A percentile compares a stretch with the other conserved stretches of the same genome.
These are phyloP conservation scores for Alternaria incomplexa DNA, from an alignment of 2,329 filamentous ascomycete genomes.

Conservation along the genomic window DNA sequence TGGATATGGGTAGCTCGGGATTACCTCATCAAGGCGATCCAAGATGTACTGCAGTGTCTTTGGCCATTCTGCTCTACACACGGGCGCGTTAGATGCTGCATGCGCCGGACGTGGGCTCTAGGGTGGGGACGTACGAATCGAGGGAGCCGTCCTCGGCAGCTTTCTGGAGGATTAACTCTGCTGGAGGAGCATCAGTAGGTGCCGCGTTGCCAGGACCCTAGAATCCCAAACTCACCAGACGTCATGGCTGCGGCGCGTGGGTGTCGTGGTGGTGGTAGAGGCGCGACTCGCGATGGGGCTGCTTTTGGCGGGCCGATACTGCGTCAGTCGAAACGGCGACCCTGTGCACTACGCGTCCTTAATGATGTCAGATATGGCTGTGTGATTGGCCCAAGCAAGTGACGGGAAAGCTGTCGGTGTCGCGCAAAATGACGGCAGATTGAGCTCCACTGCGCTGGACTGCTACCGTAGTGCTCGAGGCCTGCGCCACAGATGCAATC, in stretches of 20 bases:
- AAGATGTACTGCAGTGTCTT: conserved; percentile 69
- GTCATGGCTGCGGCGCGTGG: conserved; percentile 22
- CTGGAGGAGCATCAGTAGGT: conserved; percentile 26
- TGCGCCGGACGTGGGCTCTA: background rate
- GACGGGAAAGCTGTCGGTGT: background rate
- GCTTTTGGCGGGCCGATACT: background rate
- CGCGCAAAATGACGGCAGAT: conserved; percentile 13
- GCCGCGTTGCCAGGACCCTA: background rate
- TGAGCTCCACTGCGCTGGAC: background rate
- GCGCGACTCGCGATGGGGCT: conserved; percentile 5
- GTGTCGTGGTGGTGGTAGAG: background rate
- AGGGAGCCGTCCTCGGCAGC: conserved; percentile 65
- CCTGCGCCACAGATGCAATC: conserved; percentile 9
- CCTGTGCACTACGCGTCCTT: conserved; percentile 1
- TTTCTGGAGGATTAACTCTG: conserved; percentile 60
- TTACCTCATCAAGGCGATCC: conserved; percentile 70
- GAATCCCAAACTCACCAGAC: conserved; percentile 17
- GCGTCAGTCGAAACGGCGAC: background rate
- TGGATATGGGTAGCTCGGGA: background rate
- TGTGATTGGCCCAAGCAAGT: background rate
- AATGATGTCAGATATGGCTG: background rate
- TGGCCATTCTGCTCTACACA: conserved; percentile 71
- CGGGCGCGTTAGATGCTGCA: conserved; percentile 36
- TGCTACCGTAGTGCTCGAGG: background rate
- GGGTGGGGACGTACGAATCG: conserved; percentile 58